Evolutionary conservation across 495 filamentous ascomycete genomes (phyloP).

Genomic region (Trichocladium antarcticum): DNA sequence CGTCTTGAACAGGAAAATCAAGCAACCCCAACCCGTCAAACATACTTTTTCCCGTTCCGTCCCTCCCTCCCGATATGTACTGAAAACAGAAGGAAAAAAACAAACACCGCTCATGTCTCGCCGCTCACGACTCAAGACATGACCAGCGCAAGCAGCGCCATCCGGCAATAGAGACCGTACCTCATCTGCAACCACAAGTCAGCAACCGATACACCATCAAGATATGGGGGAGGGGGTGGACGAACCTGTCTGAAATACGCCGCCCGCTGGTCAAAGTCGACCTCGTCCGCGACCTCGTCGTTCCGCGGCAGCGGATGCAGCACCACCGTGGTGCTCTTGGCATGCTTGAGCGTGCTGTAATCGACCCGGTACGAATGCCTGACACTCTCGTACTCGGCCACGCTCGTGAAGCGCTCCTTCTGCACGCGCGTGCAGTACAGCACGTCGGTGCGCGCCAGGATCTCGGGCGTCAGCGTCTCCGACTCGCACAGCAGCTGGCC

Average conservation of each 20-base stretch:
- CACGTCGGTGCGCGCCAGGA: slow-evolving; percentile 73
- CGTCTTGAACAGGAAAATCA: neutral
- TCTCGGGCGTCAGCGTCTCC: slow-evolving; percentile 69
- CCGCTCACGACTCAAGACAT: slow-evolving; percentile 46
- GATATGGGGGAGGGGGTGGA: slow-evolving; percentile 12
- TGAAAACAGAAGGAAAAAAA: neutral
- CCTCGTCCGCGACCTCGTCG: slow-evolving; percentile 83
- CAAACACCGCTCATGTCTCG: neutral
- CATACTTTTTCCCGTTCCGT: neutral
- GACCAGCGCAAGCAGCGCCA: slow-evolving; percentile 89
- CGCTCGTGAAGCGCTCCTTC: slow-evolving; percentile 80
- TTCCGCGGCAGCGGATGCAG: slow-evolving; percentile 94
- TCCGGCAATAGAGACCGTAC: slow-evolving; percentile 94
- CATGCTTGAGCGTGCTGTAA: slow-evolving; percentile 79
- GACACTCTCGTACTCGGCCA: slow-evolving; percentile 68
- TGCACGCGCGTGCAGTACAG: slow-evolving; percentile 94
- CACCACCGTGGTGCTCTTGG: slow-evolving; percentile 83
- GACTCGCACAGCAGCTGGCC: slow-evolving; percentile 66
- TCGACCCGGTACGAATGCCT: slow-evolving; percentile 82
- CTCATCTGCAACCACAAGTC: slow-evolving; percentile 59
- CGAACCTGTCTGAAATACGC: slow-evolving; percentile 98
- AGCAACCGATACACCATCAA: slow-evolving; percentile 20
- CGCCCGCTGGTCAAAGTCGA: slow-evolving; percentile 92
- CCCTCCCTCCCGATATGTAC: slow-evolving; percentile 5
- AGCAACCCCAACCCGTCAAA: slow-evolving; percentile 2